Conservation (phyloP, 192 early-diverging fungal genomes). For the Geranomyces michiganensis region DNA sequence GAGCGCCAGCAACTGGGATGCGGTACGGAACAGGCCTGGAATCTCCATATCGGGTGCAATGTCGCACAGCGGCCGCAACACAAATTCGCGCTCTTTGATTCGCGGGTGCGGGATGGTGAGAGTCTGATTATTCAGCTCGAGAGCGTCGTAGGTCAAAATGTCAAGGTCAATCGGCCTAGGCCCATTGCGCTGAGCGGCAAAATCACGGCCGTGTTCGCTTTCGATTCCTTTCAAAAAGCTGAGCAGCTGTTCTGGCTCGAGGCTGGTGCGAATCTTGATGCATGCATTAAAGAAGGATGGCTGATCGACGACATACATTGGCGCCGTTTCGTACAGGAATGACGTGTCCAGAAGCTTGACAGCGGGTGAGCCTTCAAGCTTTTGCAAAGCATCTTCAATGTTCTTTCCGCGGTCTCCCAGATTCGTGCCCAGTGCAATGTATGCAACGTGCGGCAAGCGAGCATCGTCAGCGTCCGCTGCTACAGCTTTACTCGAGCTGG, state of each 20-base stretch:
- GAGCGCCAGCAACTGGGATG: constrained; percentile 68
- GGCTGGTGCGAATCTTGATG: constrained; percentile 77
- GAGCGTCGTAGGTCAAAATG: constrained; percentile 88
- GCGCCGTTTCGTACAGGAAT: constrained; percentile 93
- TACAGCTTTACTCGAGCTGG: neutral
- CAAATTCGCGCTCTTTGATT: constrained; percentile 93
- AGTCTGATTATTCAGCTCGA: constrained; percentile 63
- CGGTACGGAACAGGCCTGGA: constrained; percentile 81
- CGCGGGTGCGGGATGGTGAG: constrained; percentile 89
- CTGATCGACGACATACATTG: constrained; percentile 96
- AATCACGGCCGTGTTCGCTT: constrained; percentile 74
- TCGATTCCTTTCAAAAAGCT: constrained; percentile 84
- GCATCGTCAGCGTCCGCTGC: neutral
- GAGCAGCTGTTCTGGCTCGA: constrained; percentile 75
- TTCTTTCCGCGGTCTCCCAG: constrained; percentile 79
- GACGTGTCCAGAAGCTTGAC: constrained; percentile 81
- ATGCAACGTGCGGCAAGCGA: constrained; percentile 60
- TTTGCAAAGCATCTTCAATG: constrained; percentile 72
- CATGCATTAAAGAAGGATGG: constrained; percentile 89
- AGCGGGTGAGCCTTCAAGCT: constrained; percentile 48
- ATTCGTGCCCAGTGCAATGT: constrained; percentile 89
- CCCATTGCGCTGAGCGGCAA: constrained; percentile 68
- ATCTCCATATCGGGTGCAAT: constrained; percentile 89
- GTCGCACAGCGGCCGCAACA: constrained; percentile 90
- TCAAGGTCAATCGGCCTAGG: constrained; percentile 95